A percentile compares a stretch with the other conserved stretches of the same genome.
These are phyloP conservation scores for Zygosaccharomyces gambellarensis DNA, from an alignment of 805 yeast species.

Conservation along the genomic window DNA sequence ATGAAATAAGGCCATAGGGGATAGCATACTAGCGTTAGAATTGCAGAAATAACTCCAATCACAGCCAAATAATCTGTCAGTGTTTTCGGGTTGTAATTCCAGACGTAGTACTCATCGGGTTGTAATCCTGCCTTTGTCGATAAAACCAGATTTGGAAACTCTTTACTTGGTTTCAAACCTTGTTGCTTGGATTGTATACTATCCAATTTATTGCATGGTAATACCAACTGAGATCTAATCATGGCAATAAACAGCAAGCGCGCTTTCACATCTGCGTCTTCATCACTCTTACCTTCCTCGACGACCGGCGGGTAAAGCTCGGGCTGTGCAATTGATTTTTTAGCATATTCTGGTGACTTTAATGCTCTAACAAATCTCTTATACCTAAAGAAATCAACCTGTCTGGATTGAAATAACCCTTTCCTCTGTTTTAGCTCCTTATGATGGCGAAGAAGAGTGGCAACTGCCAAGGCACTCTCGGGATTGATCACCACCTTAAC, in stretches of 20 bases:
- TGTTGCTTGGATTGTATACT: constrained; percentile 60
- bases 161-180: constrained; percentile 58
- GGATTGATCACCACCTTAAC: constrained; percentile 36
- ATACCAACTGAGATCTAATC: constrained; percentile 66
- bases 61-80: constrained; percentile 40
- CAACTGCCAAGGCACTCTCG: constrained; percentile 56
- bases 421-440: constrained; percentile 69
- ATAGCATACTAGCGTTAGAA: constrained; percentile 67
- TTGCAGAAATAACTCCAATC: constrained; percentile 49
- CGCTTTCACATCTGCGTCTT: constrained; percentile 47
- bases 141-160: constrained; percentile 55
- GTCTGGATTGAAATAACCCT: constrained; percentile 68
- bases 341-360: constrained; percentile 62
- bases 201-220: constrained; percentile 72
- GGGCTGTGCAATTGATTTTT: constrained; percentile 45
- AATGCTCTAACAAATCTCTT: constrained; percentile 81
- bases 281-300: constrained; percentile 16
- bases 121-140: constrained; percentile 53
- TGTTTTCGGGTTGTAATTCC: constrained; percentile 72
- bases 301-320: constrained; percentile 45
- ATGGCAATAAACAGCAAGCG: constrained; percentile 57
- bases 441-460: constrained; percentile 64
- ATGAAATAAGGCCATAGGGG: constrained; percentile 93
- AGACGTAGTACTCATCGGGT: constrained; percentile 70
- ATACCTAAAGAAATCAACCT: constrained; percentile 77